Conservation (phyloP, 1,139 yeast genomes). For the Kluyveromyces marxianus region DNA sequence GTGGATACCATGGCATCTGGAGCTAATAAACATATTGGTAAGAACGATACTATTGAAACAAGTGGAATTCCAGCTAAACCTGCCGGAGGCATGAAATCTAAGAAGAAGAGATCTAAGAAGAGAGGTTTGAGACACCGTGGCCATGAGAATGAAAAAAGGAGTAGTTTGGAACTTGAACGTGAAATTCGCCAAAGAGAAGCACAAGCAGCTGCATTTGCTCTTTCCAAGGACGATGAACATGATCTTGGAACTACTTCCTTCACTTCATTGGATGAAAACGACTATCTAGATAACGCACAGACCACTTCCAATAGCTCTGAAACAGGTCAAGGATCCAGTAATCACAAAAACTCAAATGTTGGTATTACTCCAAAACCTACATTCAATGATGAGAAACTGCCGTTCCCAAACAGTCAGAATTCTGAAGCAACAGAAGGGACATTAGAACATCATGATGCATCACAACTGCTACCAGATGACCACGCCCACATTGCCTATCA, state of each 20-base stretch:
- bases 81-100: slow-evolving; percentile 67
- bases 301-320: not conserved
- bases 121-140: slow-evolving; percentile 26
- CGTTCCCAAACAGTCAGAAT: slow-evolving; percentile 10
- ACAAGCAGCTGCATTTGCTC: slow-evolving; percentile 35
- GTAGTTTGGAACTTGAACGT: slow-evolving; percentile 30
- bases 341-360: not conserved
- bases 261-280: not conserved
- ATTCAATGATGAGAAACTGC: slow-evolving; percentile 11
- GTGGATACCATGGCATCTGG: slow-evolving; percentile 52
- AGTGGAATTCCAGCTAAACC: slow-evolving; percentile 68
- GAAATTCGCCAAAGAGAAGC: slow-evolving; percentile 34
- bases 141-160: slow-evolving; percentile 26
- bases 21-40: slow-evolving; percentile 21
- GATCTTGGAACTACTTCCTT: slow-evolving; percentile 13
- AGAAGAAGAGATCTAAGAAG: slow-evolving; percentile 34
- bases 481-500: slow-evolving; percentile 47
- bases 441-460: slow-evolving; percentile 5
- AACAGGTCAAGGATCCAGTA: not conserved
- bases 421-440: not conserved
- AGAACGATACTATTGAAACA: slow-evolving; percentile 43
- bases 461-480: not conserved
- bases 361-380: slow-evolving; percentile 20
- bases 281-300: not conserved
- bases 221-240: slow-evolving; percentile 21